Evolutionary conservation across 192 early-diverging fungal species (phyloP).

Genomic region (Entomortierella parvispora): DNA sequence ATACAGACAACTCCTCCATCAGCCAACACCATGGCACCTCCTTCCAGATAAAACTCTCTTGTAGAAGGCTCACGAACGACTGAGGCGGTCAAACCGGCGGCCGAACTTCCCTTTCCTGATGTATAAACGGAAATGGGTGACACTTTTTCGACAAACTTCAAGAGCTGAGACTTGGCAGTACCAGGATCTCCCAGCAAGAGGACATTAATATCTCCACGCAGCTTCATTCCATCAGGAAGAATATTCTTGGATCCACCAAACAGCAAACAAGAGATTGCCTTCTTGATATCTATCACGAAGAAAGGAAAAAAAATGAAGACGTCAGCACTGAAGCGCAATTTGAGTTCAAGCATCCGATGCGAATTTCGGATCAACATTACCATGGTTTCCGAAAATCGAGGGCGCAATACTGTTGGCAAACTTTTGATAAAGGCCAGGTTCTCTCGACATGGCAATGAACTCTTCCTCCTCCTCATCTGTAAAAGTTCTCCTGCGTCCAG

Average conservation of each 20-base stretch:
- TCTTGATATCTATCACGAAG: constrained; percentile 89
- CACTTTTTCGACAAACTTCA: constrained; percentile 99
- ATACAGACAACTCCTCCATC: constrained; percentile 99
- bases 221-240: constrained; percentile 95
- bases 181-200: constrained; percentile 97
- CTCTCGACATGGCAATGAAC: constrained; percentile 85
- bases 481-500: constrained; percentile 72
- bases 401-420: constrained; percentile 96
- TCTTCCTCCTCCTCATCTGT: constrained; percentile 95
- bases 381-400: constrained; percentile 92
- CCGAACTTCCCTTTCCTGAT: constrained; percentile 98
- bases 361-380: constrained; percentile 53
- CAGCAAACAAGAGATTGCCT: constrained; percentile 92
- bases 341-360: background rate
- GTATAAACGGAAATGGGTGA: constrained; percentile 98
- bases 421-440: constrained; percentile 88
- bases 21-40: constrained; percentile 98
- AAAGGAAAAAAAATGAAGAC: background rate
- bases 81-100: constrained; percentile 98
- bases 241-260: constrained; percentile 97
- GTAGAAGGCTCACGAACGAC: constrained; percentile 92
- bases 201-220: constrained; percentile 98
- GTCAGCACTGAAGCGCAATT: background rate
- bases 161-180: constrained; percentile 97
- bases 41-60: constrained; percentile 97